Percentiles rank a stretch among this genome's conserved stretches.
Conservation (phyloP, 805 yeast genomes). For the Priceomyces castillae region DNA sequence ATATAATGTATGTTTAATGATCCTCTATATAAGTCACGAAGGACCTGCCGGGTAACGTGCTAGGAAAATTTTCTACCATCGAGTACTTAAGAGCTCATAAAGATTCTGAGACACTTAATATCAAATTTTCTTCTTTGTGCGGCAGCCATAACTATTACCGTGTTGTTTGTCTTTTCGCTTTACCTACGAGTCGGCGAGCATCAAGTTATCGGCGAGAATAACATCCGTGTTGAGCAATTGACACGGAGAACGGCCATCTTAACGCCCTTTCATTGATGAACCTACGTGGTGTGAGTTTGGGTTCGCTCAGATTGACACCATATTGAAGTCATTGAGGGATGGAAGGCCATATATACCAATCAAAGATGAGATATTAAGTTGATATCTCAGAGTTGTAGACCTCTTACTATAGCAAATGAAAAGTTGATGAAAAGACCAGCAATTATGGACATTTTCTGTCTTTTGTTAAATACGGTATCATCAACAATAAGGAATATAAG, state of each 20-base stretch:
- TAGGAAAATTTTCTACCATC: neutral
- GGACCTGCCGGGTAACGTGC: neutral
- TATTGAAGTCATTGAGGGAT: conserved; percentile 40
- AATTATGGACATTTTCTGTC: conserved; percentile 65
- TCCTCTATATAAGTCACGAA: neutral
- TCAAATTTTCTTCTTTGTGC: conserved; percentile 37
- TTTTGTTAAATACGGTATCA: conserved; percentile 57
- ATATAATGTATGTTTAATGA: too few relatives aligned
- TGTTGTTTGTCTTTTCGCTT: conserved; percentile 49
- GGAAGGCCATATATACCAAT: conserved; percentile 41
- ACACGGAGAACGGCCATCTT: conserved; percentile 40
- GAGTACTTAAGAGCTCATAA: neutral
- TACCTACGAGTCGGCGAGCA: conserved; percentile 49
- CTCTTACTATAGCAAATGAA: conserved; percentile 58
- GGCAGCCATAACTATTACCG: conserved; percentile 53
- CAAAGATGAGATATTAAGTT: neutral
- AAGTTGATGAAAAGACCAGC: conserved; percentile 72
- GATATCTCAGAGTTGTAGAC: conserved; percentile 35
- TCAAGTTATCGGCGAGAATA: conserved; percentile 49
- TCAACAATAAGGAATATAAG: conserved; percentile 56
- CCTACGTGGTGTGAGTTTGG: conserved; percentile 11
- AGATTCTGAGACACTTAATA: neutral
- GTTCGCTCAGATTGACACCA: conserved; percentile 2
- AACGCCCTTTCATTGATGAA: conserved; percentile 40
- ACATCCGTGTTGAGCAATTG: conserved; percentile 27